Evolutionary conservation across 371 early-diverging fungal species (phyloP), one percentile per base, ranked within the genome.

Genomic region (Chytridium lagenaria): DNA sequence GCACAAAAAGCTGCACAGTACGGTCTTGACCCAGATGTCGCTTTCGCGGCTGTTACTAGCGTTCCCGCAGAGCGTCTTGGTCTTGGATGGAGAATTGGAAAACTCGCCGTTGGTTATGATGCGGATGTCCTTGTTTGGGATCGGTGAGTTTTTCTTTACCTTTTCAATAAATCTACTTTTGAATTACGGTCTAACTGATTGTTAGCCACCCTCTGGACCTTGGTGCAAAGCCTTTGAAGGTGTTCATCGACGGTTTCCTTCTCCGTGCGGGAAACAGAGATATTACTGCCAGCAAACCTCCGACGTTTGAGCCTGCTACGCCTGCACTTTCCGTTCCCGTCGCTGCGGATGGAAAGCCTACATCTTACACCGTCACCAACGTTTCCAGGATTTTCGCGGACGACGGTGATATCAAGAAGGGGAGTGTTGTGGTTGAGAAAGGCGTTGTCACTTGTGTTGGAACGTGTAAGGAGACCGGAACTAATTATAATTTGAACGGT

Each of bases 1-100:
- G 92, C 94, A 15, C 90, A 90, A 38, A 91, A 92, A 68, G 91
- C 91, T 1, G 89, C 84, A 68, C 90, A 92, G 75, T 92, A 92
- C 76, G 95, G 94, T 16, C 85, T 92, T 50, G 81, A 87, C 40
- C 88, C 89, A 67, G 82, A 85, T 31, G 73, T 85, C 23, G 86
- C 92, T 1, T 75, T 94, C 44, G 81, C 87, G 37, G 84, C 92
- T 36, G 79, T 93, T 7, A 94, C 95, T 10, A 85, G 85, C 52
- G 87, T 90, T 19, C 94, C 94, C 0, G 95, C 95, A 22, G 83
- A 87, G 63, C 86, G 89, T 0, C 72, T 94, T 28, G 92, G 89
- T 16, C 73, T 90, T 1, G 90, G 83, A 36, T 88, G 91, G 77
- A 88, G 94, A 68, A 81, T 93, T 68, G 95, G 95, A 23, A 79